phyloP scores from a whole-genome alignment of 331 rosid species.

The Quercus phellos region DNA sequence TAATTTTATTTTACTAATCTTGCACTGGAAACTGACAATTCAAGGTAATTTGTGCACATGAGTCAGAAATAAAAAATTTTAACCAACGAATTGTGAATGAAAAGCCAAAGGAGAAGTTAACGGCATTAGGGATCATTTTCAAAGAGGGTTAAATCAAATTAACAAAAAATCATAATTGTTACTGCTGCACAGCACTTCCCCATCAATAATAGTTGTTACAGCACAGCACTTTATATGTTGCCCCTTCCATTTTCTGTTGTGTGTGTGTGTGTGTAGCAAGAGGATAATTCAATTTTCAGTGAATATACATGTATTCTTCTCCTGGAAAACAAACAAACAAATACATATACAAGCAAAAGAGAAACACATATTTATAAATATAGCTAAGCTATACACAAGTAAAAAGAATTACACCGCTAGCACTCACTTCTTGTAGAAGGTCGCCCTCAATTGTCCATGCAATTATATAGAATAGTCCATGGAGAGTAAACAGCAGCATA shows the following conservation, averaged over 20 bases:
- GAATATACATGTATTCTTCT: background rate
- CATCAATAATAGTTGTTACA: no score
- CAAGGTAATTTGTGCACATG: no score
- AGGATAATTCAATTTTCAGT: background rate
- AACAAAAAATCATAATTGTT: background rate
- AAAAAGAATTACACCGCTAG: slow-evolving; percentile 23
- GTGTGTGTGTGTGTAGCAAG: background rate
- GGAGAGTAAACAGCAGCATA: slow-evolving; percentile 74
- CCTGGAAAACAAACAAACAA: background rate
- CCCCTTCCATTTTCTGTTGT: no score
- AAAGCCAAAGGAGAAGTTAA: background rate
- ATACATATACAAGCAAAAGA: background rate
- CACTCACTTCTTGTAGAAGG: slow-evolving; percentile 49
- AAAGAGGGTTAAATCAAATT: background rate
- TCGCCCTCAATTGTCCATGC: slow-evolving; percentile 65
- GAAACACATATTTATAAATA: background rate
- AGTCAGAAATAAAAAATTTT: background rate
- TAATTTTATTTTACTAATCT: background rate
- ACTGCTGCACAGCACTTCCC: no score
- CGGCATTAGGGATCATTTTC: background rate
- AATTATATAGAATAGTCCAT: slow-evolving; percentile 55
- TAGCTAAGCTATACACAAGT: slow-evolving; percentile 2
- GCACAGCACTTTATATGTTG: no score
- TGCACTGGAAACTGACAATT: background rate
- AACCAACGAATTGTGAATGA: background rate